A percentile compares a stretch with the other conserved stretches of the same genome.
These are phyloP conservation scores for Hypholoma fasciculare DNA, from an alignment of 768 basidiomycete genomes.

Conservation along the genomic window DNA sequence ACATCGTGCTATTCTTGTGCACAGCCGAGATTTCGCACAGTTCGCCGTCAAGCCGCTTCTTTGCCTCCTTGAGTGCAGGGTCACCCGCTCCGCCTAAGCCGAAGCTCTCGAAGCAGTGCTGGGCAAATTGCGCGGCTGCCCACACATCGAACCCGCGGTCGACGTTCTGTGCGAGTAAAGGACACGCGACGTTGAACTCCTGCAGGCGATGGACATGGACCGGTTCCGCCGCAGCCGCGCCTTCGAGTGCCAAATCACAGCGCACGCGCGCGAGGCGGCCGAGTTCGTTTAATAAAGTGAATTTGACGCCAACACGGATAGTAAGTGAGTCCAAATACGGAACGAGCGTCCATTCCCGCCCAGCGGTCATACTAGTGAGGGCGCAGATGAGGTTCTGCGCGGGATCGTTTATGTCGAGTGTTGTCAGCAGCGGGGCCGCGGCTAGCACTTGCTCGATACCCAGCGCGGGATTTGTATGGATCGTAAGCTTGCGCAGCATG, in stretches of 20 bases:
- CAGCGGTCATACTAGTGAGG: neutral
- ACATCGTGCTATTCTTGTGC: slow-evolving; percentile 3
- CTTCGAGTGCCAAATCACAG: slow-evolving; percentile 9
- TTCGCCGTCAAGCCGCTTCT: slow-evolving; percentile 3
- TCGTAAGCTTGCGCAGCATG: slow-evolving; percentile 7
- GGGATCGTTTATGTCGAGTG: slow-evolving; percentile 12
- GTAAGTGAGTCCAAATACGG: slow-evolving; percentile 13
- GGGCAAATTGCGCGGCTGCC: slow-evolving; percentile 2
- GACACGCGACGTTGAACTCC: slow-evolving; percentile 2
- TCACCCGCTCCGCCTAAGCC: neutral
- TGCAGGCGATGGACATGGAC: neutral
- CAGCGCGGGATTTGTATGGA: slow-evolving; percentile 1
- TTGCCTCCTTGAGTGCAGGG: neutral
- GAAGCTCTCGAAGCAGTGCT: slow-evolving; percentile 1
- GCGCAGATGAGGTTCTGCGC: neutral
- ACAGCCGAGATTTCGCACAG: slow-evolving; percentile 4
- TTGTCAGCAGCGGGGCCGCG: slow-evolving; percentile 3
- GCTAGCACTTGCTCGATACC: slow-evolving; percentile 4
- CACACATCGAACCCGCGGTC: slow-evolving; percentile 3
- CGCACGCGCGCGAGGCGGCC: slow-evolving; percentile 6
- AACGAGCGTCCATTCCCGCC: slow-evolving; percentile 8
- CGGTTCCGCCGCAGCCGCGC: neutral
- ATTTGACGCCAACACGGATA: slow-evolving; percentile 2
- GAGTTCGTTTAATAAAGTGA: neutral
- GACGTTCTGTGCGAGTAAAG: neutral